A percentile compares a stretch with the other conserved stretches of the same genome.
phyloP scores from a whole-genome alignment of 108 stramenopile species.

The Cylindrotheca fusiformis region DNA sequence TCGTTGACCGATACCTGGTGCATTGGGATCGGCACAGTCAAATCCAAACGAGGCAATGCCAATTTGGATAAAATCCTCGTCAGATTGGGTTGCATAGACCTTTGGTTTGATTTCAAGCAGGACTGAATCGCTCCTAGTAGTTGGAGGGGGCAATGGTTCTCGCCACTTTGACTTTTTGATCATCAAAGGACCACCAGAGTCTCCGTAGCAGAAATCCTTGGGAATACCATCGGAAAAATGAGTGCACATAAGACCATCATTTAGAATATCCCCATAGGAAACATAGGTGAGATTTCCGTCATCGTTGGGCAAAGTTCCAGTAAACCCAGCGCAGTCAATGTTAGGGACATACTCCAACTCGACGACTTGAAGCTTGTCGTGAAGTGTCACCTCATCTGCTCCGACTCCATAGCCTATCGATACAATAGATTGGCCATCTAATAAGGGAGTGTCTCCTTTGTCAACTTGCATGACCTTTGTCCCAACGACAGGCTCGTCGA shows the following conservation, averaged over 20 bases:
- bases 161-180: background rate
- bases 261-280: background rate
- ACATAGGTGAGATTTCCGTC: background rate
- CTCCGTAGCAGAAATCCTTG: slow-evolving; percentile 6
- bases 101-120: background rate
- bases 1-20: background rate
- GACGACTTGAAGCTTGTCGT: background rate
- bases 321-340: background rate
- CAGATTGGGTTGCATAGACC: background rate
- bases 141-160: background rate
- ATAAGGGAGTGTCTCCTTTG: background rate
- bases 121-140: background rate
- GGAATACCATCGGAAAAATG: background rate
- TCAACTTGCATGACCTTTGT: background rate
- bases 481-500: slow-evolving; percentile 1
- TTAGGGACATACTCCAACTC: slow-evolving; percentile 6
- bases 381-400: background rate
- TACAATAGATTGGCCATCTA: background rate
- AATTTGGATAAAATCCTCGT: background rate
- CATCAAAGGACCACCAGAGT: slow-evolving; percentile 6
- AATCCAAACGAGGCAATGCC: background rate
- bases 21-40: background rate
- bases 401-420: background rate
- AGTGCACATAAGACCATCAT: background rate
- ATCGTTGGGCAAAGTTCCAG: background rate